Base-by-base conservation (phyloP, 2,329 filamentous ascomycete species). In the Magnaporthiopsis rhizophila region DNA sequence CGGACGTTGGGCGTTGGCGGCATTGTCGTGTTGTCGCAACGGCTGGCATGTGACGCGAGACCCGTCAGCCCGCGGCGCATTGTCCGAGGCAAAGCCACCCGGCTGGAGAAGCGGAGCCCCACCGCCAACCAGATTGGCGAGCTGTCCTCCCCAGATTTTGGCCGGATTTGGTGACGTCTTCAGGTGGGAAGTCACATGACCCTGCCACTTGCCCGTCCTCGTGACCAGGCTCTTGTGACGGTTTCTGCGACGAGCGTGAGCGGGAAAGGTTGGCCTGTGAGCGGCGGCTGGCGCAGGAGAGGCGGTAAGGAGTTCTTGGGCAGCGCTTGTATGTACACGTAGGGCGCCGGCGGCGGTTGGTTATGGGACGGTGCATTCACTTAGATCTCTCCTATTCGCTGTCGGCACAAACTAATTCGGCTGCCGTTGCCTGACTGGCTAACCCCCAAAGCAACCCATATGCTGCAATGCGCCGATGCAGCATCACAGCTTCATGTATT, bases 21-120 rank as follows among this genome's bases (percentile, higher is more conserved):
- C 45, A 50, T 26, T 50, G 45, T 50, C 18, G 45, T 21, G 45
- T 53, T 21, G 45, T 53, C n/a, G 45, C 45, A 53, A 13, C 45
- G 21, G 45, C 59, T 61, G 34, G 59, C 59, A 61, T 61, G 59
- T 61, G 59, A 61, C 59, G 34, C 32, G 12, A 61, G 12, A 12
- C 28, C 59, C 34, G 59, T 61, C 59, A 61, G 59, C 34, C 34
- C 34, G 45, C 45, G 45, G 21, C 45, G 45, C 45, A 53, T 53
- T 53, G 45, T 24, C 45, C 45, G 45, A 53, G 45, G 45, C 45
- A 53, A 53, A 53, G 45, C 45, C 30, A 30, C 30, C 30, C 6
- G 4, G 30, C 30, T 30, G 30, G 30, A 53, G 45, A 24, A 21
- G 45, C 21, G 21, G 45, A 53, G 45, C 45, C 45, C 45, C 45